Base-by-base conservation (phyloP, 2,329 filamentous ascomycete genomes). In the Fusarium sacchari region DNA sequence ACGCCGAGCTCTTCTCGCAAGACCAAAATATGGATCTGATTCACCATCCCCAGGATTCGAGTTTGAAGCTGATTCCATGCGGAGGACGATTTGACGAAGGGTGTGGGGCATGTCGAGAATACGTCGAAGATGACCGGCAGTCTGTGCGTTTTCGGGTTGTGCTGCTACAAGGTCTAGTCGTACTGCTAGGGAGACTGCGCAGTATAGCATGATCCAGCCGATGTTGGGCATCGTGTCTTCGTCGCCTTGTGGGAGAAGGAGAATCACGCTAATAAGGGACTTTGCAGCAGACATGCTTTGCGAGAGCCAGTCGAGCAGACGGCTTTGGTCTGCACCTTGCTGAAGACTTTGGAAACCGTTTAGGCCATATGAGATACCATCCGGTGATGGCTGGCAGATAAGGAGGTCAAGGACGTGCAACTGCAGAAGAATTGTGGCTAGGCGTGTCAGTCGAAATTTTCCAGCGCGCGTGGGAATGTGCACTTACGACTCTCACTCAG, bases 201-300 rank as follows among this genome's bases (percentile, higher is more conserved):
- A 81, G 34, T 81, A 78, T 1, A 81, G 42, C 66, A 78, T 79
- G 37, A 81, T 75, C 80, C 80, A 81, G 17, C 76, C 76, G 2
- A 79, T 75, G 24, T 81, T 81, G 7, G 79, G 75, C 40, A 81
- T 74, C 3, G 67, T 63, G 2, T 72, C 68, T 56, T 81, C 79
- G 36, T 79, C 78, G 3, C 76, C 78, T 20, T 71, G 67, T 2
- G 79, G 77, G 3, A 81, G 71, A 1, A 76, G 65, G 20, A 81
- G 71, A 2, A 80, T 68, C 1, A 80, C 69, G 24, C 74, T 79
- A 1, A 80, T 76, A 2, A 81, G 74, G 2, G 77, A 77, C 34
- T 80, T 81, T 11, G 79, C 78, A 1, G 79, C 79, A 0, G 76
- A 76, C 28, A 80, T 78, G 44, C 78, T 81, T 15, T 80, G 79